Evolutionary conservation across 345 rosid genomes (phyloP), one percentile per base, ranked within the genome.

Genomic region (Lepidium africanum): DNA sequence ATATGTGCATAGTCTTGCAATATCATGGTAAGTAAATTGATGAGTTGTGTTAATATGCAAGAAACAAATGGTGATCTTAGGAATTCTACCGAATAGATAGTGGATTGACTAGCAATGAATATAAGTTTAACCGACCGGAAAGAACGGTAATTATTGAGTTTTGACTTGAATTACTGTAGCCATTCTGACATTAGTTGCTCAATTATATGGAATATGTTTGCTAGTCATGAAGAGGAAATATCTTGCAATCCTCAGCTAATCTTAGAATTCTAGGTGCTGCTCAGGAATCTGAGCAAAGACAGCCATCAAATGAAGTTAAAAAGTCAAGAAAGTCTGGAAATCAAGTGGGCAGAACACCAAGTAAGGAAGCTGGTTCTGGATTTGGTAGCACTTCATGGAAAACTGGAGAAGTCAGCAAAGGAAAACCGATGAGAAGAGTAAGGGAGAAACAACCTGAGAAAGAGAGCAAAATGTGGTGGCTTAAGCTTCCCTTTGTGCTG

Each of bases 401-500:
- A 55, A 72, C 41, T 27, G 70, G 71, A 68, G 67, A 70, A 45
- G 59, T 36, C 57, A 59, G 27, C 23, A 76, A 39, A 74, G 61
- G 72, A 65, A 63, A 61, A 23, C 13, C 19, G 19, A 53, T 61
- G 12, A 39, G 70, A 41, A 65, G 73, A 54, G 60, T n/a, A 9
- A 60, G 58, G 70, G 72, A 63, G 66, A 81, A 63, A 42, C 65
- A 70, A 60, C 55, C 84, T 38, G 81, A 42, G 62, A 49, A 63
- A 13, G 60, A 47, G 36, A 46, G 68, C 55, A 54, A 76, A 57
- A 25, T 77, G 37, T 89, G 98, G 96, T 89, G 96, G 98, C 67
- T 77, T 64, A 87, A 85, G 40, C 92, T 89, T 76, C 88, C 89
- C 9, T 87, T 83, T 76, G 88, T 85, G 68, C 67, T 86, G 14